phyloP scores from a whole-genome alignment of 2,329 filamentous ascomycete genomes.

The Kalmusia sp. region DNA sequence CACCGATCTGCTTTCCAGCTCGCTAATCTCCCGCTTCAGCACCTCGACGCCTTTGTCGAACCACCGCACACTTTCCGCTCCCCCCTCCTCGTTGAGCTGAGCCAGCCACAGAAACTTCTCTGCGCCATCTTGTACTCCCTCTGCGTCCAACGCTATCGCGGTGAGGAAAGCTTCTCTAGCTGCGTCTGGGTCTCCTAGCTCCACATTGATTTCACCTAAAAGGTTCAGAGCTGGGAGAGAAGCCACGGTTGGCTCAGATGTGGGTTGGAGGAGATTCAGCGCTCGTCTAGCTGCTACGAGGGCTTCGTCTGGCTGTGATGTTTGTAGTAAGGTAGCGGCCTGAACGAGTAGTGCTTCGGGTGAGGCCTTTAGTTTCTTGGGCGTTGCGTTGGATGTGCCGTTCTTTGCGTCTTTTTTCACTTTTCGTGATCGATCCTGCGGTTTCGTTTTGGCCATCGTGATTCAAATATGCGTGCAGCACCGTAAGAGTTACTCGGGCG shows the following conservation, averaged over 20 bases:
- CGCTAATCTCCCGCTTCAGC: conserved; percentile 74
- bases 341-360: conserved; percentile 64
- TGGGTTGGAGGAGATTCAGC: conserved; percentile 55
- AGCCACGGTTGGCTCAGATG: conserved; percentile 47
- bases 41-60: conserved; percentile 73
- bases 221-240: conserved; percentile 74
- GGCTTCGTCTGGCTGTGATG: conserved; percentile 64
- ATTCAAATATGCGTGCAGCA: conserved; percentile 8
- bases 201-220: conserved; percentile 81
- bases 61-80: conserved; percentile 66
- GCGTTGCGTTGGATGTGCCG: conserved; percentile 48
- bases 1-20: conserved; percentile 58
- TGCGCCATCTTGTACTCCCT: conserved; percentile 82
- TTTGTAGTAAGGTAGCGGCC: conserved; percentile 64
- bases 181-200: conserved; percentile 79
- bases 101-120: conserved; percentile 97
- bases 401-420: conserved; percentile 42
- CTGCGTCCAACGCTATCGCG: conserved; percentile 77
- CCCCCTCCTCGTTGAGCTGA: conserved; percentile 76
- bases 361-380: conserved; percentile 57
- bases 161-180: conserved; percentile 75
- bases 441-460: conserved; percentile 61
- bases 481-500: not conserved
- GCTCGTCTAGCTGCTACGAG: conserved; percentile 62
- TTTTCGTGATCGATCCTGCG: conserved; percentile 50